Evolutionary conservation across 352 stramenopile genomes (phyloP).

Genomic region (Pythium rishiriense): DNA sequence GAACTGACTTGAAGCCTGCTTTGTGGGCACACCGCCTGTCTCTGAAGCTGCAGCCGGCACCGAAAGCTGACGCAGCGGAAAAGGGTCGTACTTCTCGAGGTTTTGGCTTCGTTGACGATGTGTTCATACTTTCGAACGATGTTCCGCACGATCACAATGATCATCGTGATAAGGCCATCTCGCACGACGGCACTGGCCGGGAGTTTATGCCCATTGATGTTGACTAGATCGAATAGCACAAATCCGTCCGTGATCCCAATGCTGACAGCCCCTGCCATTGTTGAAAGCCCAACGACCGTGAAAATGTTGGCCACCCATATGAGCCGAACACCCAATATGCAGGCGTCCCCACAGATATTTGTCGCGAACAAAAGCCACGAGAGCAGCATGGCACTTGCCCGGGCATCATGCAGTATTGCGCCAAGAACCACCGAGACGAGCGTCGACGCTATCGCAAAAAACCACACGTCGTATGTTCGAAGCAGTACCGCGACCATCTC

Average conservation of each 20-base stretch:
- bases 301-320: constrained; percentile 18
- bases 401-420: constrained; percentile 10
- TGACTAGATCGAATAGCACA: constrained; percentile 14
- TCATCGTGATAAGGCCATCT: constrained; percentile 14
- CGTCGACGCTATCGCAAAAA: constrained; percentile 11
- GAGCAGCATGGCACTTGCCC: neutral
- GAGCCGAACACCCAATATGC: constrained; percentile 5
- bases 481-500: constrained; percentile 22
- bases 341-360: constrained; percentile 26
- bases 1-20: neutral
- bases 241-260: constrained; percentile 7
- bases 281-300: neutral
- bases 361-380: constrained; percentile 9
- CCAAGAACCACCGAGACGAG: constrained; percentile 10
- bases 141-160: constrained; percentile 18
- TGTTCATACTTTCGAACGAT: constrained; percentile 10
- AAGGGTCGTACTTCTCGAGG: neutral
- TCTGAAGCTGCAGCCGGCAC: constrained; percentile 7
- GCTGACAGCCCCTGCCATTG: constrained; percentile 2
- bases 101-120: neutral
- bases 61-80: constrained; percentile 15
- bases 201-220: constrained; percentile 12
- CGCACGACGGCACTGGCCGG: constrained; percentile 8
- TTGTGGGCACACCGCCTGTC: neutral
- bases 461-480: constrained; percentile 27